Evolutionary conservation across 257 asterid species (phyloP), one percentile per base, ranked within the genome.

Genomic region (Phtheirospermum japonicum): DNA sequence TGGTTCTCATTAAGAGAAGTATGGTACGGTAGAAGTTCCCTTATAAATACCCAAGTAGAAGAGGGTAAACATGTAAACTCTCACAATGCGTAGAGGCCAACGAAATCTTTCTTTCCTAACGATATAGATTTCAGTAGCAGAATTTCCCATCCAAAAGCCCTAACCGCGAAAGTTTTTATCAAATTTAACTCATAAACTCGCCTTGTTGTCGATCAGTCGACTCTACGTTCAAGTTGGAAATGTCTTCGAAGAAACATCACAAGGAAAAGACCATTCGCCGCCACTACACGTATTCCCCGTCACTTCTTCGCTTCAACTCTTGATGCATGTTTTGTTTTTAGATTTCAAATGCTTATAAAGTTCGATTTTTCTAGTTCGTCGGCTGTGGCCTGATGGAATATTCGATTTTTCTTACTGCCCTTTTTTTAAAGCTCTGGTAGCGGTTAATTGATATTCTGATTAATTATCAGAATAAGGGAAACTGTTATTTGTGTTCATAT

Each of bases 251-350:
- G 77, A 80, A 80, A 18, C 73, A 69, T 69, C 57, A 71, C 69
- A 82, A 79, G 80, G 87, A 82, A 19, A 82, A 76, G 63, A 60
- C 66, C 59, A 43, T 67, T 53, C 87, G 87, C 52, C 80, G 80
- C 56, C 69, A 60, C 65, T 66, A 71, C 28, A 23, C 28, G 84
- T 82, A 68, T 36, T 80, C 50, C 50, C 58, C 32, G 17, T 54
- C 20, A 10, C 19, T 37, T 36, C 43, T 55, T 53, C 9, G 4
- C 20, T 19, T 26, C 52, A 42, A 61, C 31, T 40, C 33, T 23
- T 42, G 9, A n/a, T 59, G 37, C 51, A 17, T 61, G 26, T 57
- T 65, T 34, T 31, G 23, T 9, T 16, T 67, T 48, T 31, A 0
- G 19, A 14, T 36, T 26, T 17, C n/a, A 14, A 30, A 2, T 13